These are phyloP conservation scores for Cladosporium sp. DNA, from an alignment of 2,329 filamentous ascomycete species.

Conservation along the genomic window DNA sequence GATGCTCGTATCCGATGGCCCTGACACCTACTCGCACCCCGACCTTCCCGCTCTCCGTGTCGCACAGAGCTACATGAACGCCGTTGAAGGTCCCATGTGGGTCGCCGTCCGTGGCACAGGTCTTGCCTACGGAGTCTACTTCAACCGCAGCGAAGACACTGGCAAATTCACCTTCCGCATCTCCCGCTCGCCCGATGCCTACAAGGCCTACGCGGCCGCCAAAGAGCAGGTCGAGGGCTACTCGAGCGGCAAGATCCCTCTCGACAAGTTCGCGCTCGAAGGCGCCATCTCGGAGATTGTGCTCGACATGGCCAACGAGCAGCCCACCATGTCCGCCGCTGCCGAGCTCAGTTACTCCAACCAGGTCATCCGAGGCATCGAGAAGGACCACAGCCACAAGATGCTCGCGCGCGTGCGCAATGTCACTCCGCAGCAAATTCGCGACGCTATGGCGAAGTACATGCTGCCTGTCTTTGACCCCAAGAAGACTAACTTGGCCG, in stretches of 20 bases:
- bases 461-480: slow-evolving; percentile 80
- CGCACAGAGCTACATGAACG: slow-evolving; percentile 85
- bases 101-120: slow-evolving; percentile 88
- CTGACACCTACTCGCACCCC: slow-evolving; percentile 73
- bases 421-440: slow-evolving; percentile 76
- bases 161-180: slow-evolving; percentile 82
- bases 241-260: slow-evolving; percentile 66
- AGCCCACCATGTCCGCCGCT: slow-evolving; percentile 79
- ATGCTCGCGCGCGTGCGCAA: slow-evolving; percentile 75
- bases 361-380: slow-evolving; percentile 74
- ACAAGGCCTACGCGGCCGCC: slow-evolving; percentile 78
- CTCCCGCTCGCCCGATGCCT: slow-evolving; percentile 86
- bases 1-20: slow-evolving; percentile 71
- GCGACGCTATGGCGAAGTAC: slow-evolving; percentile 69
- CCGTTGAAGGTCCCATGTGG: slow-evolving; percentile 93
- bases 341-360: slow-evolving; percentile 81
- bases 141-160: slow-evolving; percentile 73
- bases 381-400: slow-evolving; percentile 73
- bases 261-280: slow-evolving; percentile 82
- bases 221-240: slow-evolving; percentile 74
- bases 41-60: slow-evolving; percentile 82
- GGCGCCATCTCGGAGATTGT: slow-evolving; percentile 90
- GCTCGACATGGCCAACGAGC: slow-evolving; percentile 80
- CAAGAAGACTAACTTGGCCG: slow-evolving; percentile 76
- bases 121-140: slow-evolving; percentile 84